These are phyloP conservation scores for Lepidium sativum DNA, from an alignment of 345 rosid species.

Conservation along the genomic window DNA sequence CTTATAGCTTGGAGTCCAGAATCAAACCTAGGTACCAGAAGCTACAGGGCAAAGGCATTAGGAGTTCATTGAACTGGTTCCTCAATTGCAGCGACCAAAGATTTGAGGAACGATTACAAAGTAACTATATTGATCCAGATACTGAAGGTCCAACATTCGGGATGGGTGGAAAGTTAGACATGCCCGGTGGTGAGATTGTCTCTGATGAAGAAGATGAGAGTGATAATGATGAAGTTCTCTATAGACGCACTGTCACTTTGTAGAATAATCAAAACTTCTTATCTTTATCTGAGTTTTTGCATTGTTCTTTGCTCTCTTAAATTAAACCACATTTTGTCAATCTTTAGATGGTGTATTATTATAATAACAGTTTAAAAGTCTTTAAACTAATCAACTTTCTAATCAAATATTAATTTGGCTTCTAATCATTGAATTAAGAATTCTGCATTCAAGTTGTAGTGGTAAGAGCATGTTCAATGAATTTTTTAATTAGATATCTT, in stretches of 20 bases:
- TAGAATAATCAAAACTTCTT: slow-evolving; percentile 18
- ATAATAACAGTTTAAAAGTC: neutral
- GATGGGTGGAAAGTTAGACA: slow-evolving; percentile 74
- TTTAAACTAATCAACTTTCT: neutral
- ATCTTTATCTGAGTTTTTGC: neutral
- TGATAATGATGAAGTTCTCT: slow-evolving; percentile 58
- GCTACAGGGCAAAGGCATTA: slow-evolving; percentile 62
- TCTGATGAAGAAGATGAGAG: slow-evolving; percentile 64
- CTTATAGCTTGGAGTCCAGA: slow-evolving; percentile 90
- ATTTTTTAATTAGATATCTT: too few relatives aligned
- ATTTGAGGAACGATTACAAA: slow-evolving; percentile 74
- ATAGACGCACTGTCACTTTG: slow-evolving; percentile 43
- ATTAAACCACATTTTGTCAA: neutral
- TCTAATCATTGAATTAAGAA: too few relatives aligned
- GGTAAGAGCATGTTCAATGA: too few relatives aligned
- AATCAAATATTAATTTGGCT: neutral
- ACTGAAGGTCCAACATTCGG: slow-evolving; percentile 50
- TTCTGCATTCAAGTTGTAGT: too few relatives aligned
- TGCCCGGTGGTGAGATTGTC: slow-evolving; percentile 58
- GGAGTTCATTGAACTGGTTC: slow-evolving; percentile 77
- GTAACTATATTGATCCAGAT: slow-evolving; percentile 67
- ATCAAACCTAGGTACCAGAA: slow-evolving; percentile 80
- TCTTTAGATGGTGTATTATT: too few relatives aligned
- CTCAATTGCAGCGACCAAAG: slow-evolving; percentile 90
- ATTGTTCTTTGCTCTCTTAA: slow-evolving; percentile 1